A percentile compares a stretch with the other conserved stretches of the same genome.
These are phyloP conservation scores for Phellopilus nigrolimitatus DNA, from an alignment of 1,284 basidiomycete genomes.

Conservation along the genomic window DNA sequence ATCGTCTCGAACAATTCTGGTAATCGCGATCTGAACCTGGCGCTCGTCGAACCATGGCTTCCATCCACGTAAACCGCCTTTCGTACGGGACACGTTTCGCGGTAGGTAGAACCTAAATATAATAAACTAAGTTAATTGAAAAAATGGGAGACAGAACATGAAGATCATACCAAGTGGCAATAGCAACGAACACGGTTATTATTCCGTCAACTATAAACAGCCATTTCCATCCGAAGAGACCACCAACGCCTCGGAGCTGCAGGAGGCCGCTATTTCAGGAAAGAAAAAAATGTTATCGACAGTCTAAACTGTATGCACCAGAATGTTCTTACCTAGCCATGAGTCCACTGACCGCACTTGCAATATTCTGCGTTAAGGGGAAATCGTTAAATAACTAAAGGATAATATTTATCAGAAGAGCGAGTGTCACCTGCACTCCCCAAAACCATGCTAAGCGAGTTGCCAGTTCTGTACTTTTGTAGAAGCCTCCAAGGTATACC, in stretches of 20 bases:
- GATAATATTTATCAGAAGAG: background rate
- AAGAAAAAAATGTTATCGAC: background rate
- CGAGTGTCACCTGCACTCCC: slow-evolving; percentile 29
- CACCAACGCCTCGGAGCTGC: slow-evolving; percentile 30
- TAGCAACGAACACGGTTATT: slow-evolving; percentile 32
- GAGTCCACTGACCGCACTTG: slow-evolving; percentile 35
- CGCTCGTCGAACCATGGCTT: slow-evolving; percentile 33
- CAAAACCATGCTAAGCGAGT: slow-evolving; percentile 38
- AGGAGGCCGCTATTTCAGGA: slow-evolving; percentile 29
- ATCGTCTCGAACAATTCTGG: slow-evolving; percentile 34
- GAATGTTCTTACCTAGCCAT: slow-evolving; percentile 27
- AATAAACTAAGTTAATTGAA: background rate
- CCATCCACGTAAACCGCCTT: slow-evolving; percentile 30
- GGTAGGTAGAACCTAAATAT: slow-evolving; percentile 34
- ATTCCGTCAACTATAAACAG: slow-evolving; percentile 36
- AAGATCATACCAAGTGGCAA: slow-evolving; percentile 29
- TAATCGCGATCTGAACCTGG: slow-evolving; percentile 34
- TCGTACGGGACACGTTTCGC: slow-evolving; percentile 26
- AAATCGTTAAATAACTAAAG: background rate
- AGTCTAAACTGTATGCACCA: background rate
- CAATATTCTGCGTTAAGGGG: slow-evolving; percentile 26
- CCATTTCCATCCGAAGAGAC: slow-evolving; percentile 39
- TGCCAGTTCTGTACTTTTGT: slow-evolving; percentile 35
- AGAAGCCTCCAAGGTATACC: slow-evolving; percentile 37
- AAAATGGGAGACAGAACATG: background rate